These are phyloP conservation scores for Leccinum pachyderme DNA, from an alignment of 1,284 basidiomycete species.

Conservation along the genomic window DNA sequence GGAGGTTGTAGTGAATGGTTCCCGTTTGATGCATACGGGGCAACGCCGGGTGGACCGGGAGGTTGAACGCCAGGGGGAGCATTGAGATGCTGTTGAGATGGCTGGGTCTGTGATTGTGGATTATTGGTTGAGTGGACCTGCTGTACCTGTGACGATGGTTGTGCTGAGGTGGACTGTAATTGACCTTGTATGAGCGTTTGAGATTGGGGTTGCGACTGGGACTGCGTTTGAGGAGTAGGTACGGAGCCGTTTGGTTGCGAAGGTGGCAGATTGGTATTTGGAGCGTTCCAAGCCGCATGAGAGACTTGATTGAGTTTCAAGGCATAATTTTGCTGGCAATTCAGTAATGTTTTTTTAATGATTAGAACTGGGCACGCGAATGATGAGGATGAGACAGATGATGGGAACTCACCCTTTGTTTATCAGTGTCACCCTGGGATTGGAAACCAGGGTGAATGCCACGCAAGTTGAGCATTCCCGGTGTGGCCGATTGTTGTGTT, in stretches of 20 bases:
- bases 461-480: slow-evolving; percentile 67
- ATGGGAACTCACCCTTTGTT: slow-evolving; percentile 57
- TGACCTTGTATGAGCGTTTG: slow-evolving; percentile 28
- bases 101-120: slow-evolving; percentile 25
- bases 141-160: slow-evolving; percentile 40
- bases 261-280: slow-evolving; percentile 34
- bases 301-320: slow-evolving; percentile 62
- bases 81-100: slow-evolving; percentile 40
- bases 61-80: slow-evolving; percentile 57
- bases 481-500: slow-evolving; percentile 46
- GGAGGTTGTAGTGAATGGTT: slow-evolving; percentile 36
- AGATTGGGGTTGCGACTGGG: slow-evolving; percentile 24
- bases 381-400: background rate
- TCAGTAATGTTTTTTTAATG: background rate
- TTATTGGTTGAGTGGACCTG: slow-evolving; percentile 34
- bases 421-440: slow-evolving; percentile 54
- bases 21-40: slow-evolving; percentile 45
- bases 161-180: slow-evolving; percentile 23
- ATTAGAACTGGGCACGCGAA: background rate
- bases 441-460: slow-evolving; percentile 62
- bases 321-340: slow-evolving; percentile 50
- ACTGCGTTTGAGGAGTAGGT: slow-evolving; percentile 33
- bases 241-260: slow-evolving; percentile 33
- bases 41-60: slow-evolving; percentile 25
- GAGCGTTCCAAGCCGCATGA: slow-evolving; percentile 61